A percentile compares a stretch with the other conserved stretches of the same genome.
phyloP scores from a whole-genome alignment of 73 alveolate genomes.

The Tetrahymena borealis region DNA sequence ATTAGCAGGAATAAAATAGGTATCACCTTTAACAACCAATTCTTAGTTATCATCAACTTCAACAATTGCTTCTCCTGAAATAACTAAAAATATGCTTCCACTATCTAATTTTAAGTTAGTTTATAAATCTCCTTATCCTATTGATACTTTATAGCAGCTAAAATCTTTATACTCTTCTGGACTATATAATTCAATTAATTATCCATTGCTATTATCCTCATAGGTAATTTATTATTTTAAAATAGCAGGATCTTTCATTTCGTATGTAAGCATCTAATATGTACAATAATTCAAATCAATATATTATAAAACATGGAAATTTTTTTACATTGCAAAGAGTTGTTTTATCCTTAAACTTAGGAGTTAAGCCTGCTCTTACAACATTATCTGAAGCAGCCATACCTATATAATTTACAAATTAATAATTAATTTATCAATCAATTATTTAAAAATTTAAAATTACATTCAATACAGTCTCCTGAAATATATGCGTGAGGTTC shows the following conservation, averaged over 20 bases:
- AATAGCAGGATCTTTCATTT: neutral
- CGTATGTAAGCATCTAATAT: neutral
- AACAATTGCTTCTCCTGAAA: neutral
- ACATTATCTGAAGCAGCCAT: constrained; percentile 99
- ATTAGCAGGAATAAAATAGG: neutral
- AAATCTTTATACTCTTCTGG: neutral
- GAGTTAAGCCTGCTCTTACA: constrained; percentile 97
- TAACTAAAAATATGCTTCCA: neutral
- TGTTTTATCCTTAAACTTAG: constrained; percentile 77
- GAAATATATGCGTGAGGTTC: constrained; percentile 95
- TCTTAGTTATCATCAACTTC: neutral
- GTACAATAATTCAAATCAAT: neutral
- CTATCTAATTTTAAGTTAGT: neutral
- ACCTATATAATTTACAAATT: neutral
- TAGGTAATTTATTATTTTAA: neutral
- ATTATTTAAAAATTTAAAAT: neutral
- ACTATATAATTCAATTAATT: neutral
- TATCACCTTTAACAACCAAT: neutral
- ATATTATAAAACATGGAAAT: neutral
- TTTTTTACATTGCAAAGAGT: neutral
- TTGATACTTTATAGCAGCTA: neutral
- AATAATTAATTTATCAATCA: neutral
- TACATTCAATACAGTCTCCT: constrained; percentile 95
- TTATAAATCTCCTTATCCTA: neutral
- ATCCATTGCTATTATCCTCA: neutral